Evolutionary conservation across 176 grass and related monocot genomes (phyloP).

Genomic region (Coix lacrymajobi): DNA sequence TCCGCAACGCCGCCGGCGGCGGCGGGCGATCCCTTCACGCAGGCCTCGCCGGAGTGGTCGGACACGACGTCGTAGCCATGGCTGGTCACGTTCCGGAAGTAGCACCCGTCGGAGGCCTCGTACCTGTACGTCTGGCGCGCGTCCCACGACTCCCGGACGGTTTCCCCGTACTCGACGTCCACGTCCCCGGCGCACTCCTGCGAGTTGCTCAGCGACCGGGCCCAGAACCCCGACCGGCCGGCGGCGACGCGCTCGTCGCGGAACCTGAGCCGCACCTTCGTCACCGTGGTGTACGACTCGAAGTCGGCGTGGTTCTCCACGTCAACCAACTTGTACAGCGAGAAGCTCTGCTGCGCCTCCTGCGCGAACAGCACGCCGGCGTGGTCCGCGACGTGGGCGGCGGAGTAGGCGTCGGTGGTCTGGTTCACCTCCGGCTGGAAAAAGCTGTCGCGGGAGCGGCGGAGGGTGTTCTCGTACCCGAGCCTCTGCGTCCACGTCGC

Average conservation of each 20-base stretch:
- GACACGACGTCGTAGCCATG: too few relatives aligned
- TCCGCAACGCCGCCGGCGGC: neutral
- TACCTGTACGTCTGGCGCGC: too few relatives aligned
- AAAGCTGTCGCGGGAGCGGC: neutral
- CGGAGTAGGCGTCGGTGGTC: constrained; percentile 50
- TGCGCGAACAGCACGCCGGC: constrained; percentile 51
- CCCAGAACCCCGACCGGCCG: too few relatives aligned
- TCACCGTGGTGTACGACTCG: constrained; percentile 28
- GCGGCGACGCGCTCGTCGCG: too few relatives aligned
- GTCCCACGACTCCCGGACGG: too few relatives aligned
- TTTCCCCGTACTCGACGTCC: too few relatives aligned
- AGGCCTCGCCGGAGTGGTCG: too few relatives aligned
- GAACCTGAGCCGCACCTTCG: constrained; percentile 38
- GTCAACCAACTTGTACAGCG: constrained; percentile 41
- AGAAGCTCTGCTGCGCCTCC: constrained; percentile 51
- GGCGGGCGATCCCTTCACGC: constrained; percentile 5
- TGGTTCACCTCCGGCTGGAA: constrained; percentile 43
- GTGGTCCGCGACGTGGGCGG: constrained; percentile 34
- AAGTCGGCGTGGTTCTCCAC: constrained; percentile 27
- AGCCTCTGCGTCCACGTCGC: constrained; percentile 50
- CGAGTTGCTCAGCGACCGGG: too few relatives aligned
- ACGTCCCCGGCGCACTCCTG: too few relatives aligned
- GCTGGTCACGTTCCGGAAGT: too few relatives aligned
- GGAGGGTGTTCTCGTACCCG: constrained; percentile 49
- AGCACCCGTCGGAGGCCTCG: too few relatives aligned